Conservation (phyloP, 225 moss, liverwort and hornwort genomes). For the Pseudisothecium myosuroides region DNA sequence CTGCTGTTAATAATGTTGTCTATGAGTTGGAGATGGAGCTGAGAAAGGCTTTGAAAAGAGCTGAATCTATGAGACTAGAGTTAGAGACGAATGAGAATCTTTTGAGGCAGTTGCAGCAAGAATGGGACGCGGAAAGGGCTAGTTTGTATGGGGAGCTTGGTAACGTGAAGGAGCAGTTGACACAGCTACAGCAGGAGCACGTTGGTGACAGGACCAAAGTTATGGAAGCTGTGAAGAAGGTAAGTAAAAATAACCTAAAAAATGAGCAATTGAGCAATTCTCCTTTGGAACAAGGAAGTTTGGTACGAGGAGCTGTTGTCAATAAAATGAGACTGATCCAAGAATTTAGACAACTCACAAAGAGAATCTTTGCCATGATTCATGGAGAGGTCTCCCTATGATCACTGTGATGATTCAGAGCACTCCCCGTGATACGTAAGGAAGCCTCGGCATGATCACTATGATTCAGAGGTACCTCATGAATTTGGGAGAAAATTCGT, state of each 20-base stretch:
- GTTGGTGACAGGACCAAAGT: slow-evolving; percentile 34
- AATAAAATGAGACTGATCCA: not conserved
- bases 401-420: not conserved
- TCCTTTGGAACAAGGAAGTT: not conserved
- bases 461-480: not conserved
- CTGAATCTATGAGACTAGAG: slow-evolving; percentile 38
- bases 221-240: slow-evolving; percentile 41
- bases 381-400: not conserved
- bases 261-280: not conserved
- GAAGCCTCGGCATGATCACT: not conserved
- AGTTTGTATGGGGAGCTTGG: slow-evolving; percentile 38
- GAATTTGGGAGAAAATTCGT: not conserved
- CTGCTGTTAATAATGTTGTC: slow-evolving; percentile 50
- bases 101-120: slow-evolving; percentile 32
- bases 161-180: slow-evolving; percentile 22
- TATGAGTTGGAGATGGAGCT: slow-evolving; percentile 45
- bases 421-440: not conserved
- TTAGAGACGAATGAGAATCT: slow-evolving; percentile 48
- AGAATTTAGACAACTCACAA: not conserved
- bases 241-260: not conserved
- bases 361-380: not conserved
- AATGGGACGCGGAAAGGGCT: slow-evolving; percentile 38
- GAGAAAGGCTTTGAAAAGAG: slow-evolving; percentile 39
- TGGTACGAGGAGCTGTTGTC: not conserved
- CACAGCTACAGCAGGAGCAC: slow-evolving; percentile 26